Conservation (phyloP, 805 yeast species). For the Candida bentonensis region DNA sequence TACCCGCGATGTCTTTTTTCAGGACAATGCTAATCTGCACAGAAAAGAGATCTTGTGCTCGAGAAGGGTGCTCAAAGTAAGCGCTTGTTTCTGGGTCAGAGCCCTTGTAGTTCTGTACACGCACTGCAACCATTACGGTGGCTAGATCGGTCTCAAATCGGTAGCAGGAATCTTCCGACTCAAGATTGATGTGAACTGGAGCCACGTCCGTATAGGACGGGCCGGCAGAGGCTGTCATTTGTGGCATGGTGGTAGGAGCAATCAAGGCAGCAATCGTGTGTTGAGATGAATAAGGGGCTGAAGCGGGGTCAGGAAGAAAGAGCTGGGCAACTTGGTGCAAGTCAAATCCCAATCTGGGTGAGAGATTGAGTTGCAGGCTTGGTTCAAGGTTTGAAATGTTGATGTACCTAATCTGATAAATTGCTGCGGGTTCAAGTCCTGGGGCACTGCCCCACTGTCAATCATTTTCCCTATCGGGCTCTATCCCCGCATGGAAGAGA, state of each 20-base stretch:
- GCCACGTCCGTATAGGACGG: conserved; percentile 10
- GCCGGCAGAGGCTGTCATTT: conserved; percentile 10
- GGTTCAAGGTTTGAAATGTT: too few species aligned
- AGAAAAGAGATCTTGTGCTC: conserved; percentile 20
- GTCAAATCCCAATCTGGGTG: too few species aligned
- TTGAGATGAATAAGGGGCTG: too few species aligned
- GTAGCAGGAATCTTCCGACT: conserved; percentile 26
- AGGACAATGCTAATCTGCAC: conserved; percentile 32
- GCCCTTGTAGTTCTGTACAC: conserved; percentile 36
- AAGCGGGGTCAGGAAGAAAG: too few species aligned
- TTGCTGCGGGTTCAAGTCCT: too few species aligned
- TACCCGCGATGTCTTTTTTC: conserved; percentile 29
- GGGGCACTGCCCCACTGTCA: too few species aligned
- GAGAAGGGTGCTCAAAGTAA: conserved; percentile 17
- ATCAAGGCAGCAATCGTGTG: too few species aligned
- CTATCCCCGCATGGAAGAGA: too few species aligned
- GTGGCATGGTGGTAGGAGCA: conserved; percentile 4
- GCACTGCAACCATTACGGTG: conserved; percentile 22
- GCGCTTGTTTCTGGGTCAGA: conserved; percentile 15
- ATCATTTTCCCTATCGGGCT: too few species aligned
- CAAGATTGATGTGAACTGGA: conserved; percentile 28
- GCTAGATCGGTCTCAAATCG: conserved; percentile 27
- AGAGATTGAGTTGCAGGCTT: too few species aligned
- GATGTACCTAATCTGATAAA: too few species aligned
- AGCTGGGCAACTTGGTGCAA: too few species aligned